phyloP scores from a whole-genome alignment of 2,329 filamentous ascomycete species.

The Hypocrella siamensis region DNA sequence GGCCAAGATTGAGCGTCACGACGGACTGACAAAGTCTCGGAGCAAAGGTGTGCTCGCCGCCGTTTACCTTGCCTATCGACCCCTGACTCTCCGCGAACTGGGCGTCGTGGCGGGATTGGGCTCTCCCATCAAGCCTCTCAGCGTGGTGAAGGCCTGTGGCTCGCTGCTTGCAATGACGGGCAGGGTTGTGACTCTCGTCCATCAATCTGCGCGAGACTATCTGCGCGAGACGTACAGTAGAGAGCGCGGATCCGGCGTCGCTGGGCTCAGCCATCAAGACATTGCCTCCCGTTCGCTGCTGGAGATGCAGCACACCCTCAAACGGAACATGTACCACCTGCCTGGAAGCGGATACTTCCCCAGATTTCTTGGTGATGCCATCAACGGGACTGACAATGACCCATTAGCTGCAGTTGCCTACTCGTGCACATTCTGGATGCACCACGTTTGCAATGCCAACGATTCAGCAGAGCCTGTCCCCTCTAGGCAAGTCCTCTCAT shows the following conservation, averaged over 20 bases:
- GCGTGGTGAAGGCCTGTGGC: constrained; percentile 17
- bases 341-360: constrained; percentile 9
- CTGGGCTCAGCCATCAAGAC: constrained; percentile 10
- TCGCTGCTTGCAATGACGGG: constrained; percentile 18
- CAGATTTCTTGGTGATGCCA: constrained; percentile 5
- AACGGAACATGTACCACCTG: constrained; percentile 20
- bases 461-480: constrained; percentile 4
- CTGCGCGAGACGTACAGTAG: constrained; percentile 8
- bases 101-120: constrained; percentile 8
- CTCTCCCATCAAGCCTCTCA: constrained; percentile 5
- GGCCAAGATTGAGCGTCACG: constrained; percentile 1
- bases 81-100: constrained; percentile 18
- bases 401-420: constrained; percentile 9
- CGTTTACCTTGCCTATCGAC: constrained; percentile 15
- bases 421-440: constrained; percentile 17
- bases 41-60: constrained; percentile 5
- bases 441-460: constrained; percentile 12
- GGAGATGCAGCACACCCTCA: constrained; percentile 14
- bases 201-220: constrained; percentile 28
- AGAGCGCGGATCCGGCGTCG: constrained; percentile 14
- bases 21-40: not conserved
- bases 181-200: constrained; percentile 18
- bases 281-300: constrained; percentile 19
- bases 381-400: constrained; percentile 5
- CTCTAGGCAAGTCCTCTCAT: constrained; percentile 8